phyloP scores from a whole-genome alignment of 805 yeast species.

The Kodamaea restingae region DNA sequence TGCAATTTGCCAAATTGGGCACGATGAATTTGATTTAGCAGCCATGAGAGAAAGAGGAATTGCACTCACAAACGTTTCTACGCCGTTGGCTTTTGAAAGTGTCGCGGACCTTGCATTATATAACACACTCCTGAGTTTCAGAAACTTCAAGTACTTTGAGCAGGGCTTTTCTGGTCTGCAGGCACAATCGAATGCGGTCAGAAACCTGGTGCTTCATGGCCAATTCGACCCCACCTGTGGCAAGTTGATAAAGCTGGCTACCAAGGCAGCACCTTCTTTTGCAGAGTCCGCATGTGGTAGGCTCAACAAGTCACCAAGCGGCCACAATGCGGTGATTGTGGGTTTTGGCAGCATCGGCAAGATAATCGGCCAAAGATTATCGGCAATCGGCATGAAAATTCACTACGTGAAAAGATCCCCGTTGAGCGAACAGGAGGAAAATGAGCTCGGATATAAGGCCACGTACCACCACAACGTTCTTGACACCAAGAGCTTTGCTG shows the following conservation, averaged over 20 bases:
- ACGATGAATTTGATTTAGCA: conserved; percentile 18
- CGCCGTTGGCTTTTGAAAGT: conserved; percentile 22
- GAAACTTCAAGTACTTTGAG: conserved; percentile 19
- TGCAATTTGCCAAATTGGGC: conserved; percentile 23
- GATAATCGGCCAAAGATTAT: conserved; percentile 19
- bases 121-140: conserved; percentile 22
- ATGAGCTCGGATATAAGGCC: conserved; percentile 15
- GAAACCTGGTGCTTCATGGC: conserved; percentile 13
- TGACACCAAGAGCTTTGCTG: conserved; percentile 19
- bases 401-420: conserved; percentile 22
- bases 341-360: conserved; percentile 27
- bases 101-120: conserved; percentile 27
- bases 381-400: conserved; percentile 23
- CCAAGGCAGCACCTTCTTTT: conserved; percentile 14
- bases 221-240: conserved; percentile 11
- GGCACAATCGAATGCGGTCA: conserved; percentile 13
- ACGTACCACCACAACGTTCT: conserved; percentile 16
- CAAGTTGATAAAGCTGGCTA: neutral
- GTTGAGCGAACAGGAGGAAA: conserved; percentile 13
- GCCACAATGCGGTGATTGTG: conserved; percentile 23
- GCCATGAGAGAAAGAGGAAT: conserved; percentile 19
- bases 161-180: conserved; percentile 8
- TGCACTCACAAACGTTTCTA: conserved; percentile 22
- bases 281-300: conserved; percentile 25
- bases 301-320: conserved; percentile 16